These are phyloP conservation scores for Trametes polyzona DNA, from an alignment of 1,284 basidiomycete genomes.

Conservation along the genomic window DNA sequence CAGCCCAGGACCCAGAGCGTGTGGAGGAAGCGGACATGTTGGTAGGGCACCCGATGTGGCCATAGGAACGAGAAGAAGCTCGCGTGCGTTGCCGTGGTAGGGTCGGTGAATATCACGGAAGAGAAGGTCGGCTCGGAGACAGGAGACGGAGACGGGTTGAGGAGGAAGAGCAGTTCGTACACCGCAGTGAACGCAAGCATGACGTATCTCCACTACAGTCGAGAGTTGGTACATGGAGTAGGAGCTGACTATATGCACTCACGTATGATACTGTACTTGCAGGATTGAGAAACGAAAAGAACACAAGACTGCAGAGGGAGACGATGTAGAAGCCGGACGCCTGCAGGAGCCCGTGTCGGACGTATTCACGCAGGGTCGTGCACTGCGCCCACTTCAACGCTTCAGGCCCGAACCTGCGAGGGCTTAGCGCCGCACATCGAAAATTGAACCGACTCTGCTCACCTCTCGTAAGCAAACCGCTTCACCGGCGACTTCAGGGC, in stretches of 20 bases:
- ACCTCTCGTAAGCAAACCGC: conserved; percentile 88
- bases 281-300: conserved; percentile 70
- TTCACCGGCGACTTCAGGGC: conserved; percentile 78
- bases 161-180: conserved; percentile 64
- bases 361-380: conserved; percentile 69
- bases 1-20: conserved; percentile 74
- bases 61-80: conserved; percentile 56
- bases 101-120: conserved; percentile 36
- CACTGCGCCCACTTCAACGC: conserved; percentile 71
- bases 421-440: neutral
- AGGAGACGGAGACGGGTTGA: conserved; percentile 55
- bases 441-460: conserved; percentile 17
- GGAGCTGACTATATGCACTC: neutral
- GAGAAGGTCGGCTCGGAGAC: conserved; percentile 26
- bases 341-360: conserved; percentile 68
- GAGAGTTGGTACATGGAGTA: conserved; percentile 1
- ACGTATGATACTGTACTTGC: conserved; percentile 5
- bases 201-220: conserved; percentile 75
- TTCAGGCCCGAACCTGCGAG: conserved; percentile 73
- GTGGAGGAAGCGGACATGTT: conserved; percentile 78
- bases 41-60: conserved; percentile 68
- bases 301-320: conserved; percentile 60
- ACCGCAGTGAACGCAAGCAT: conserved; percentile 63
- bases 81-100: conserved; percentile 24
- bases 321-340: conserved; percentile 77